Percentiles rank a stretch among this genome's conserved stretches.
Evolutionary conservation across 768 basidiomycete genomes (phyloP).

Genomic region (Neoboletus subvelutipes): DNA sequence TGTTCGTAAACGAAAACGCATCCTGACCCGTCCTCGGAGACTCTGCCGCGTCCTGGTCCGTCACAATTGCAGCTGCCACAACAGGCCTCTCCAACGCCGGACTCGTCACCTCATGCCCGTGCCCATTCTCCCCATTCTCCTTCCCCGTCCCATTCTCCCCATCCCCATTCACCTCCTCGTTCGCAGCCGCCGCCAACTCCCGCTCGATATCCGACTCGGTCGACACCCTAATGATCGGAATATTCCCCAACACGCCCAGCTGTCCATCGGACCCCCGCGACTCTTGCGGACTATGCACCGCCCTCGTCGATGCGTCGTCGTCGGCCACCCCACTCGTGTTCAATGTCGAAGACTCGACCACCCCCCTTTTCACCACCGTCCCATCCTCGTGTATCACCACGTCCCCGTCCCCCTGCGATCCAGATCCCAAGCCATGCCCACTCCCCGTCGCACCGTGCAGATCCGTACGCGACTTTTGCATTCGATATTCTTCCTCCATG

Average conservation of each 20-base stretch:
- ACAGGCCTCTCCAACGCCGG: conserved; percentile 42
- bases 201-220: conserved; percentile 62
- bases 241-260: conserved; percentile 21
- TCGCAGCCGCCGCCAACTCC: conserved; percentile 33
- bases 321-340: conserved; percentile 33
- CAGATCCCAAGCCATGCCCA: conserved; percentile 25
- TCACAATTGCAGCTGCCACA: conserved; percentile 39
- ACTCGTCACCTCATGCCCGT: conserved; percentile 19
- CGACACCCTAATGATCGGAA: conserved; percentile 80
- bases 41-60: conserved; percentile 23
- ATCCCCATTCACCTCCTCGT: conserved; percentile 20
- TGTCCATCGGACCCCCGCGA: conserved; percentile 30
- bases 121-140: conserved; percentile 24
- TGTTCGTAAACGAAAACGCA: conserved; percentile 91
- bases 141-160: neutral
- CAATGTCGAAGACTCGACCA: conserved; percentile 4
- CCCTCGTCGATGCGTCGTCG: conserved; percentile 72
- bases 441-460: conserved; percentile 41
- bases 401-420: conserved; percentile 26
- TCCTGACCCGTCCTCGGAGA: conserved; percentile 43
- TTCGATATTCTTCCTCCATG: conserved; percentile 99
- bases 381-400: conserved; percentile 66
- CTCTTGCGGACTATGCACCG: conserved; percentile 40
- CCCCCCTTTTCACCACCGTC: conserved; percentile 36
- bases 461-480: conserved; percentile 86